Evolutionary conservation across 2,329 filamentous ascomycete species (phyloP).

Genomic region (Penicillium corylophilum): DNA sequence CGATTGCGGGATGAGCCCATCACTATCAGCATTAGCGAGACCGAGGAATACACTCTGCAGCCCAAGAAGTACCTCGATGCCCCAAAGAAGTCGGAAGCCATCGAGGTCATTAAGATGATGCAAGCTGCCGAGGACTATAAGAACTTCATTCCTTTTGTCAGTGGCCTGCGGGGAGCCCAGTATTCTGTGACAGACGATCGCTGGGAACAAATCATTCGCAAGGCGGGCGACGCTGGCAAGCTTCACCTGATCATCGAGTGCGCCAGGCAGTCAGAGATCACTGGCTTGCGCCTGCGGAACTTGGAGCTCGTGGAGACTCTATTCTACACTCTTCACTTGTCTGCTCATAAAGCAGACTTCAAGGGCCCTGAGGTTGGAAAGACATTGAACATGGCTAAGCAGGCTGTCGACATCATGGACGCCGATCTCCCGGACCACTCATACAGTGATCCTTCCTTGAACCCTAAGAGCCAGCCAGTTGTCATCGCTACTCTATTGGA

Average conservation of each 20-base stretch:
- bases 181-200: constrained; percentile 23
- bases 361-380: constrained; percentile 31
- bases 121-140: constrained; percentile 40
- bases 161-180: constrained; percentile 35
- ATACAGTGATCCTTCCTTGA: constrained; percentile 20
- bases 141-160: constrained; percentile 43
- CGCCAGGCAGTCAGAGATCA: constrained; percentile 35
- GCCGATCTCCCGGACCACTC: constrained; percentile 29
- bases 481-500: constrained; percentile 48
- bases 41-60: constrained; percentile 41
- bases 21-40: constrained; percentile 38
- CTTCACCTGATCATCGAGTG: constrained; percentile 37
- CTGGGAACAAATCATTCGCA: constrained; percentile 39
- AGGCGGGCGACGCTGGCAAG: constrained; percentile 37
- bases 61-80: constrained; percentile 35
- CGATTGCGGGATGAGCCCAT: constrained; percentile 42
- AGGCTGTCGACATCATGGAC: constrained; percentile 38
- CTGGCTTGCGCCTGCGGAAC: constrained; percentile 36
- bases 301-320: constrained; percentile 31
- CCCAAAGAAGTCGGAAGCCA: constrained; percentile 35
- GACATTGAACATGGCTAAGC: constrained; percentile 34
- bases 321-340: constrained; percentile 39
- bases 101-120: constrained; percentile 36
- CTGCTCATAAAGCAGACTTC: constrained; percentile 35
- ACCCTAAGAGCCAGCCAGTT: constrained; percentile 42